Conservation (phyloP, 129 eudicot genomes). For the Saussurea involucrata region DNA sequence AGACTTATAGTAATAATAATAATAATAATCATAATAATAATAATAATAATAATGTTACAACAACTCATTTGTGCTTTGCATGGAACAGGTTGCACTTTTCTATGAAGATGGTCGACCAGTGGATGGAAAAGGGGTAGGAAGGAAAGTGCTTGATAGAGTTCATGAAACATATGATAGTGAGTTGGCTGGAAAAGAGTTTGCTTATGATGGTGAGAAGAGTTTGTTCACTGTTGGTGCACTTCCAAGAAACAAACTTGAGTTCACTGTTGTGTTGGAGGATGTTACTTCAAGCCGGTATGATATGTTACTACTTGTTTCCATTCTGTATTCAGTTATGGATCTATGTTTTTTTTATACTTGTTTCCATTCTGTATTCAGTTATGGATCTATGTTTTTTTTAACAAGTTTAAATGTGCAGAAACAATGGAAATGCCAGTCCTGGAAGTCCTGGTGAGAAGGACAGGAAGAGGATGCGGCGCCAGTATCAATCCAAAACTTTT, state of each 20-base stretch:
- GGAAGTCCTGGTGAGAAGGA: conserved; percentile 36
- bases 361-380: not conserved
- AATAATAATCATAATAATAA: too few species aligned
- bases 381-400: not conserved
- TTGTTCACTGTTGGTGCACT: conserved; percentile 90
- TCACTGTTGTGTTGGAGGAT: conserved; percentile 80
- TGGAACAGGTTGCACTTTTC: conserved; percentile 66
- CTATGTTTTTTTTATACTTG: not conserved
- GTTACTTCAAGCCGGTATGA: conserved; percentile 55
- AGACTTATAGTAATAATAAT: too few species aligned
- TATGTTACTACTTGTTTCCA: not conserved
- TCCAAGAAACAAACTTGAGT: conserved; percentile 80
- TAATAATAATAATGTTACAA: not conserved
- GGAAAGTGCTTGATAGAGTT: conserved; percentile 76
- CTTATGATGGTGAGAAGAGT: conserved; percentile 94
- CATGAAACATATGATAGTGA: conserved; percentile 66
- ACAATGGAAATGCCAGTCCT: conserved; percentile 44
- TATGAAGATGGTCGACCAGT: conserved; percentile 92
- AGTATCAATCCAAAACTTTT: conserved; percentile 51
- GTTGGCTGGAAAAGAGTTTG: conserved; percentile 73
- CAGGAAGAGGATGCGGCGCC: conserved; percentile 52
- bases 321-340: not conserved
- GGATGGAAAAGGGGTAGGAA: conserved; percentile 83
- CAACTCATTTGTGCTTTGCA: not conserved
- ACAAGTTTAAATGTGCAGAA: conserved; percentile 8